Evolutionary conservation across 129 eudicot genomes (phyloP), one percentile per base, ranked within the genome.

Genomic region (Saposhnikovia divaricata): DNA sequence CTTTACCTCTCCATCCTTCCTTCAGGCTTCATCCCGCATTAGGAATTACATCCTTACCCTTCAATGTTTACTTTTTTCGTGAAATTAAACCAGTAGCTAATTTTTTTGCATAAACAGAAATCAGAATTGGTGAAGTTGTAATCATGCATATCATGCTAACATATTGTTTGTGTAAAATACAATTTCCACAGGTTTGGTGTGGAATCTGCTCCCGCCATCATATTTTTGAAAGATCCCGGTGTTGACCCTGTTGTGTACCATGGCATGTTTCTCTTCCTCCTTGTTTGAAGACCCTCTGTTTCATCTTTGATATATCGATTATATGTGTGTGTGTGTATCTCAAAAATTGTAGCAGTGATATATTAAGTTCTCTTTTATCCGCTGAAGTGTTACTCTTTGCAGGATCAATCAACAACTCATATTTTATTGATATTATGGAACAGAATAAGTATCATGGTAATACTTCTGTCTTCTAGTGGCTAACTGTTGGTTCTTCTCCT

Each of bases 201-300:
- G 77, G 99, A 96, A 82, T 90, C 96, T 86, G 98, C 99, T 37
- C 99, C 99, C 7, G 99, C 99, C 19, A 88, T 89, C 81, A 84
- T 96, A 71, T 82, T 96, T 81, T 77, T 96, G 82, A 92, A 87
- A 89, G 99, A 96, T 74, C 97, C 99, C 15, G 99, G 98, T 42
- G 80, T 88, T 82, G 89, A 89, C 80, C 99, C 99, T 83, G 83
- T 90, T 71, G 95, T 96, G n/a, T 85, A 96, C 83, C 89, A 90
- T 72, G 99, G 99, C 79, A 87, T 72, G 88, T 82, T 69, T 44
- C 19, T 38, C 34, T 5, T 65, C 63, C 44, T 79, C 72, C 81
- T 16, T 73, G 21, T 47, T 43, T 61, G 38, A n/a, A 16, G 77
- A 1, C 68, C 25, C 37, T 31, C 23, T 76, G 16, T 65, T 37